Evolutionary conservation across 257 asterid species (phyloP).

Genomic region (Capsicum chinense): DNA sequence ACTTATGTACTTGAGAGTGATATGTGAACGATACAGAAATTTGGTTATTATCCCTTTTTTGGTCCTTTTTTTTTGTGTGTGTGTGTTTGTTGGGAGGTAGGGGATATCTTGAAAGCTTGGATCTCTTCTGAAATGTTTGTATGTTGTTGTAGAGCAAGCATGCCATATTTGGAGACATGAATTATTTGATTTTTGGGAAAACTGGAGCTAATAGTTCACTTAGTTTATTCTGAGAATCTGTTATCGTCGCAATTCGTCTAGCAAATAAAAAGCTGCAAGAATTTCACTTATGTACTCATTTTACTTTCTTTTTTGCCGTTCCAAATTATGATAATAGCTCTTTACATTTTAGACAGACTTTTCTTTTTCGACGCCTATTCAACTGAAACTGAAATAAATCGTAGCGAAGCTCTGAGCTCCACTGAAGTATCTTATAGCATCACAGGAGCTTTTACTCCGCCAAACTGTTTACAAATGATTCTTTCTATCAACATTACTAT

Average conservation of each 20-base stretch:
- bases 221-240: background rate
- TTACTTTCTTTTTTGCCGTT: background rate
- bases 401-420: background rate
- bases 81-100: too few relatives aligned
- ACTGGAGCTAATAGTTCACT: background rate
- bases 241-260: background rate
- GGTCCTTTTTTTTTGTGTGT: too few relatives aligned
- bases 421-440: background rate
- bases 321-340: background rate
- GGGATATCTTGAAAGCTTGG: background rate
- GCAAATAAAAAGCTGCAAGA: background rate
- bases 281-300: background rate
- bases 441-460: background rate
- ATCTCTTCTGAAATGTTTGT: background rate
- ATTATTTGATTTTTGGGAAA: slow-evolving; percentile 2
- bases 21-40: background rate
- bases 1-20: background rate
- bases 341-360: background rate
- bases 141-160: slow-evolving; percentile 4
- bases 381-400: background rate
- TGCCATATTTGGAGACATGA: background rate
- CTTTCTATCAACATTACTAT: background rate
- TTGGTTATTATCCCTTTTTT: background rate
- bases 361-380: background rate
- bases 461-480: background rate